These are phyloP conservation scores for Arxiozyma heterogenica DNA, from an alignment of 1,139 yeast genomes.

Conservation along the genomic window DNA sequence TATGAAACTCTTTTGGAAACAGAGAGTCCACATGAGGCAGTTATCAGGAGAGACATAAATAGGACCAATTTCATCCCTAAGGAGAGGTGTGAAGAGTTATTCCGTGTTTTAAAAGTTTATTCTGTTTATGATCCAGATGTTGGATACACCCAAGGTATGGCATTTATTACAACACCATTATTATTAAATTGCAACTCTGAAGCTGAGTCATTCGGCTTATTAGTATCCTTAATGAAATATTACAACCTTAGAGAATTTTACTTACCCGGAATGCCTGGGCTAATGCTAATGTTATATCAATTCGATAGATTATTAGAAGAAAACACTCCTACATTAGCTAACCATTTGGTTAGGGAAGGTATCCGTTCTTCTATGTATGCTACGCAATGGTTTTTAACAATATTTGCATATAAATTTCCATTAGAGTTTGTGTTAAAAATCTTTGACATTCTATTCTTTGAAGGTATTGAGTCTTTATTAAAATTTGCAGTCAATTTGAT, in stretches of 20 bases:
- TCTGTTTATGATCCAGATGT: slow-evolving; percentile 83
- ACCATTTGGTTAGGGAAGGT: slow-evolving; percentile 78
- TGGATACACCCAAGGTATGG: slow-evolving; percentile 98
- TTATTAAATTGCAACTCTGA: slow-evolving; percentile 66
- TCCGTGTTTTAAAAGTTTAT: slow-evolving; percentile 72
- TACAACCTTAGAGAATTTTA: slow-evolving; percentile 70
- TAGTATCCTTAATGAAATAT: slow-evolving; percentile 75
- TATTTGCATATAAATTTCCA: slow-evolving; percentile 85
- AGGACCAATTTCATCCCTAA: slow-evolving; percentile 75
- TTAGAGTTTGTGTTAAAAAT: slow-evolving; percentile 77
- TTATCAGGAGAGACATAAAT: slow-evolving; percentile 70
- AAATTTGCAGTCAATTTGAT: slow-evolving; percentile 82
- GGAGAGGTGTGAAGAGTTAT: slow-evolving; percentile 50
- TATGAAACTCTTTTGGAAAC: slow-evolving; percentile 44
- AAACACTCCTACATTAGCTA: slow-evolving; percentile 39
- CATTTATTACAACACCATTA: slow-evolving; percentile 78
- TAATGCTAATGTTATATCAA: slow-evolving; percentile 75
- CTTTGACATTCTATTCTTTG: slow-evolving; percentile 82
- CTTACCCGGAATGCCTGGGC: slow-evolving; percentile 87
- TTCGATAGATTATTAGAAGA: slow-evolving; percentile 74
- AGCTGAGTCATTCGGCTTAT: slow-evolving; percentile 73
- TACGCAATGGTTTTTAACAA: slow-evolving; percentile 94
- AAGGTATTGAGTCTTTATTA: slow-evolving; percentile 79
- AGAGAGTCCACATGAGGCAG: slow-evolving; percentile 60
- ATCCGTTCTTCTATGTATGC: slow-evolving; percentile 92